Percentiles rank a stretch among this genome's conserved stretches.
These are phyloP conservation scores for Ailanthus altissimus DNA, from an alignment of 345 rosid genomes.

Conservation along the genomic window DNA sequence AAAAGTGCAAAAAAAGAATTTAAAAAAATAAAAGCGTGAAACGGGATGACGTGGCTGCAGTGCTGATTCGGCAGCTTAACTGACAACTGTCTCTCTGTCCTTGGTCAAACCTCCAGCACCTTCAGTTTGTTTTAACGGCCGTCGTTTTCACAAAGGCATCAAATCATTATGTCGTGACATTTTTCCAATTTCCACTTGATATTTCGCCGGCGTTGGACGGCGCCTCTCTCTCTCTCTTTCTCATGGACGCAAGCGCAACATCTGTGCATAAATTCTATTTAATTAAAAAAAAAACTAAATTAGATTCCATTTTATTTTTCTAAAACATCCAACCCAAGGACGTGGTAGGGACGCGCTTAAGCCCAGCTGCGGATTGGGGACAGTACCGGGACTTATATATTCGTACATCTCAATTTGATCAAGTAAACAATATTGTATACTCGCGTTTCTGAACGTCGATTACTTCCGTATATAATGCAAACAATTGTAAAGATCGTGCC, in stretches of 20 bases:
- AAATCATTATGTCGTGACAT: constrained; percentile 30
- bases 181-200: not conserved
- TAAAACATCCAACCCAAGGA: not conserved
- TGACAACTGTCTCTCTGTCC: not conserved
- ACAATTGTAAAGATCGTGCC: not conserved
- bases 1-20: too few relatives aligned
- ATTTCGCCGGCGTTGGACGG: constrained; percentile 36
- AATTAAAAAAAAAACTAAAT: not conserved
- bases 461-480: too few relatives aligned
- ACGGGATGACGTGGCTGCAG: not conserved
- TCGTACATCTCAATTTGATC: not conserved
- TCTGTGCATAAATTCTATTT: constrained; percentile 20
- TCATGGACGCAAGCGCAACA: constrained; percentile 34
- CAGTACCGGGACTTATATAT: constrained; percentile 12
- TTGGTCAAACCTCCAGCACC: not conserved
- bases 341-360: constrained; percentile 29
- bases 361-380: constrained; percentile 24
- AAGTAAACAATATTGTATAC: not conserved
- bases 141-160: not conserved
- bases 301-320: too few relatives aligned
- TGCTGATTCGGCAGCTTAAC: constrained; percentile 12
- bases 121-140: constrained; percentile 29
- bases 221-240: constrained; percentile 1
- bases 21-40: too few relatives aligned
- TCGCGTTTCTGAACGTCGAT: constrained; percentile 1